These are phyloP conservation scores for Emergomyces africanus DNA, from an alignment of 2,329 filamentous ascomycete genomes.

Conservation along the genomic window DNA sequence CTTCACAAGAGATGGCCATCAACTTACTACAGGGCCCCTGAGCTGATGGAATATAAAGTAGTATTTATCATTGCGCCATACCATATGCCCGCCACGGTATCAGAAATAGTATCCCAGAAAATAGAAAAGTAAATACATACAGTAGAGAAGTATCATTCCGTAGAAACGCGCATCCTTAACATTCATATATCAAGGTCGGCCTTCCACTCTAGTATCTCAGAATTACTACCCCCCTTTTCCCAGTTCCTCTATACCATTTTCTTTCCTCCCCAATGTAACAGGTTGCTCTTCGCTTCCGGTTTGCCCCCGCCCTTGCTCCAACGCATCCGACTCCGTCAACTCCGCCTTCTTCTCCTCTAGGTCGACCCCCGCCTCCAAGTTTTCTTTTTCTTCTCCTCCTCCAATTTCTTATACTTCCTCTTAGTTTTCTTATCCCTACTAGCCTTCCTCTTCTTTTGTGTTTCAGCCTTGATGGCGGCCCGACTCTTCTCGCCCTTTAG, in stretches of 20 bases:
- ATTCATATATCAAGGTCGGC: background rate
- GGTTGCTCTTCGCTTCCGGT: too few relatives aligned
- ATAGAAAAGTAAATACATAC: background rate
- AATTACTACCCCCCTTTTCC: too few relatives aligned
- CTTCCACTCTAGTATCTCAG: background rate
- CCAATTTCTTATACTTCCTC: constrained; percentile 32
- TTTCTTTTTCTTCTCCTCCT: constrained; percentile 13
- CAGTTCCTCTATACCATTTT: background rate
- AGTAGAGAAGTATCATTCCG: background rate
- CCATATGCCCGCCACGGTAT: background rate
- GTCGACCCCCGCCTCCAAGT: constrained; percentile 5
- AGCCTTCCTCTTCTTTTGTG: constrained; percentile 54
- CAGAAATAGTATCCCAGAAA: background rate
- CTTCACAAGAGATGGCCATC: background rate
- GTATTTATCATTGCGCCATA: background rate
- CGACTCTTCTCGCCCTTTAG: constrained; percentile 65
- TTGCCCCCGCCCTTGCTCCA: background rate
- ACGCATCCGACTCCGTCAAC: constrained; percentile 5
- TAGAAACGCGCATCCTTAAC: background rate
- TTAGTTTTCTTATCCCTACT: constrained; percentile 32
- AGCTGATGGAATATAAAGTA: background rate
- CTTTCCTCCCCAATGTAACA: background rate
- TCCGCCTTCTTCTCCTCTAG: constrained; percentile 5
- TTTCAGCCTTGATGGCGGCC: constrained; percentile 64
- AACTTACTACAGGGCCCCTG: background rate